Evolutionary conservation across 495 filamentous ascomycete species (phyloP), one percentile per base, ranked within the genome.

Genomic region (Annulohypoxylon nitens): DNA sequence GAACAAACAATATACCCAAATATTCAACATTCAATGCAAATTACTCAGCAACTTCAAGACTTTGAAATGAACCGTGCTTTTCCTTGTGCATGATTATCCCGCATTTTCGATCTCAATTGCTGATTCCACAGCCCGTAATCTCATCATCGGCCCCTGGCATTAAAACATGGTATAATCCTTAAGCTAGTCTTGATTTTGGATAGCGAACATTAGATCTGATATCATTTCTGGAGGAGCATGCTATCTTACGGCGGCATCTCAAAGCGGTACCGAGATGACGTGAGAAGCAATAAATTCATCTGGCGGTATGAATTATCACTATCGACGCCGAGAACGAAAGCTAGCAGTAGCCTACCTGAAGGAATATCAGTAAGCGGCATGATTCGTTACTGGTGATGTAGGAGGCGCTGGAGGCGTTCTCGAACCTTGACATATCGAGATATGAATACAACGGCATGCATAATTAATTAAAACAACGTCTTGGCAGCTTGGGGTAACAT

Each of bases 181-280:
- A 34, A 14, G 51, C 53, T 16, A 36, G n/a, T 23, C 53, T 57
- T 5, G 26, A 36, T 57, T 36, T 20, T 37, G 4, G n/a, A 33
- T 37, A n/a, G 20, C 53, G 11, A 20, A 16, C 16, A 37, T 8
- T 37, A 16, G n/a, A 36, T 37, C 53, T 37, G 53, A 57, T 57
- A 57, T 57, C 53, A 57, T 57, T 20, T 37, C n/a, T 30, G 3
- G 53, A 20, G 53, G n/a, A 57, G 53, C 5, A 36, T 37, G 14
- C 18, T 25, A 18, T 18, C 53, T 57, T 37, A 57, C 53, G 20
- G 7, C 33, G 33, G 30, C 53, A 33, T 34, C 26, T 55, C 11
- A 55, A 34, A 55, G 30, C 51, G 51, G 53, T 57, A 37, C 30
- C 53, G 53, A 57, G 53, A 57, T 57, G 53, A 57, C 53, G 53